Evolutionary conservation across 75 land plant species (phyloP).

Genomic region (Pinus taeda): DNA sequence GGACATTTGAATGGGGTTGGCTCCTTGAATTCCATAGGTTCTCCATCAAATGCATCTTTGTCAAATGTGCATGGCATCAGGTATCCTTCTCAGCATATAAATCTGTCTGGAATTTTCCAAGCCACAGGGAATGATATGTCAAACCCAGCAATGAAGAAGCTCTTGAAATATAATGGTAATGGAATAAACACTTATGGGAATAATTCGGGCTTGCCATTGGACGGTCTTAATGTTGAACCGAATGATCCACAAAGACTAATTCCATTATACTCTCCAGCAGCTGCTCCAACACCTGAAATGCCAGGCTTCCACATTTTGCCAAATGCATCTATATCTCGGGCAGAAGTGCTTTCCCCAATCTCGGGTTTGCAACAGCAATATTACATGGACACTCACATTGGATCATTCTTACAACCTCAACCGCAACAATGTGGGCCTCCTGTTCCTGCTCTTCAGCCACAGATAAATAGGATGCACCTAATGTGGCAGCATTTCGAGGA

Average conservation of each 20-base stretch:
- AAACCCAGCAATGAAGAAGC: constrained; percentile 11
- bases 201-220: neutral
- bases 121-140: neutral
- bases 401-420: constrained; percentile 1
- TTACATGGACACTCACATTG: constrained; percentile 3
- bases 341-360: constrained; percentile 3
- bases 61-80: constrained; percentile 3
- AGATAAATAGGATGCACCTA: neutral
- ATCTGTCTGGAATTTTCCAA: neutral
- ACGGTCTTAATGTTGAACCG: neutral
- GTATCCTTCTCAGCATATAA: constrained; percentile 5
- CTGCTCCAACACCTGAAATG: neutral
- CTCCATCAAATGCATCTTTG: neutral
- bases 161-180: neutral
- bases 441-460: neutral
- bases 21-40: constrained; percentile 6
- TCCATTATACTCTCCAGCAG: constrained; percentile 5
- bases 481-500: constrained; percentile 12
- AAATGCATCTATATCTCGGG: constrained; percentile 9
- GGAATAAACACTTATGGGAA: constrained; percentile 7
- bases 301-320: constrained; percentile 13
- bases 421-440: neutral
- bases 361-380: constrained; percentile 4
- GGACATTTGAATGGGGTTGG: constrained; percentile 15
- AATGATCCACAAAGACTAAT: neutral